phyloP scores from a whole-genome alignment of 805 yeast species.

The Wickerhamomyces tratensis region DNA sequence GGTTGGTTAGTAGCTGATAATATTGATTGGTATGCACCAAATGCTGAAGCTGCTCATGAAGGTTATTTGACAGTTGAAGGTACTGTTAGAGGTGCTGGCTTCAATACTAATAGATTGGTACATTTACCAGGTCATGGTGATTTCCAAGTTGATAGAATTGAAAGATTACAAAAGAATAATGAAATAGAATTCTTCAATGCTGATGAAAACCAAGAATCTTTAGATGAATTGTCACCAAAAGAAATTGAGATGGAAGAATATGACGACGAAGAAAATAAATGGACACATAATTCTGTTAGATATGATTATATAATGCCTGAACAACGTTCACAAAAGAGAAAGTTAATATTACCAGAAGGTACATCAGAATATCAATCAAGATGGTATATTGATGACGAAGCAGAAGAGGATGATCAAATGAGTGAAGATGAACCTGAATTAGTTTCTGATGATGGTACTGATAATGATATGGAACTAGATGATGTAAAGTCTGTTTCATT shows the following conservation, averaged over 20 bases:
- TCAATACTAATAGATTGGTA: constrained; percentile 66
- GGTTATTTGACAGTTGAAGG: constrained; percentile 62
- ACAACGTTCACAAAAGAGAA: constrained; percentile 18
- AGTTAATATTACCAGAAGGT: constrained; percentile 55
- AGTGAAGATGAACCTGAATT: constrained; percentile 16
- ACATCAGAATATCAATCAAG: constrained; percentile 73
- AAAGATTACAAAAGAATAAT: constrained; percentile 29
- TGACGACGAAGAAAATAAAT: constrained; percentile 11
- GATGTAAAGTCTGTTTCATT: constrained; percentile 26
- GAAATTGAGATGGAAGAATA: constrained; percentile 36
- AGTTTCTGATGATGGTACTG: constrained; percentile 20
- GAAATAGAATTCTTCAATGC: constrained; percentile 22
- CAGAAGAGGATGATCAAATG: constrained; percentile 24
- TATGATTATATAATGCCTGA: constrained; percentile 31
- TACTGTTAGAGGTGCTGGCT: constrained; percentile 77
- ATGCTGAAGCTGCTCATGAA: constrained; percentile 18
- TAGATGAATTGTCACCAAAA: constrained; percentile 52
- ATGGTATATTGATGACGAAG: constrained; percentile 61
- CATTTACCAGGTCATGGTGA: constrained; percentile 91
- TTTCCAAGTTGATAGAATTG: constrained; percentile 64
- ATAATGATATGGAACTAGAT: constrained; percentile 20
- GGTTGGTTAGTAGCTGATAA: constrained; percentile 77
- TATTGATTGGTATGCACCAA: constrained; percentile 30
- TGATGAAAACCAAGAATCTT: constrained; percentile 38
- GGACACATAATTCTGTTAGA: constrained; percentile 20